Base-by-base conservation (phyloP, 805 yeast genomes). In the Starmerella sp. region DNA sequence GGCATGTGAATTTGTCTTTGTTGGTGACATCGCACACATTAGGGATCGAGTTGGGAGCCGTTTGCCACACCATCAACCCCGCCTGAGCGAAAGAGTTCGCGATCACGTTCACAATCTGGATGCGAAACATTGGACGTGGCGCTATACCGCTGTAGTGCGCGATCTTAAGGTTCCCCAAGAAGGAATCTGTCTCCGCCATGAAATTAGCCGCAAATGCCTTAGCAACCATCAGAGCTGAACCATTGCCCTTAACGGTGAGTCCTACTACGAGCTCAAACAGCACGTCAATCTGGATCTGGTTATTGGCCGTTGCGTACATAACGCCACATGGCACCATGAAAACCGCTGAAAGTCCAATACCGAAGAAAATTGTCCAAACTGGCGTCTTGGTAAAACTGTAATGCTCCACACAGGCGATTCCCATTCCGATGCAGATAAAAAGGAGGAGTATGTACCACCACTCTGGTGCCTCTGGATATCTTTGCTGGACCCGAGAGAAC, bases 381-480 rank as follows among this genome's bases (percentile, higher is more conserved):
- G 50, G 50, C 6, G 83, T 77, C 50, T 77, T 68, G 10, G 72
- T 67, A 38, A 58, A 57, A 15, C 49, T 48, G 39, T 62, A 61
- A 34, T 49, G 65, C 51, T 72, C 60, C 8, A 78, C 78, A 57
- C 76, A 71, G 0, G 72, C 58, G 22, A 77, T 66, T 0, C 79
- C 80, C 57, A 75, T 70, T 7, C 67, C 62, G 1, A 79, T 65
- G 37, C 81, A 74, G 1, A 69, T 58, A 22, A 74, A 53, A 39
- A 80, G 63, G 14, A 71, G 56, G 61, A 46, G 41, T 9, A 46
- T 4, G 32, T 46, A 46, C 39, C 17, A 34, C 50, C 50, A 46
- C 50, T 46, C 84, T 1, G 93, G 93, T 22, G 81, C 86, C 60
- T 83, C 87, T 37, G 75, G 75, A 60, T 77, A 75, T 30, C 59